Base-by-base conservation (phyloP, 2,329 filamentous ascomycete species). In the Lasiodiplodia citricola region DNA sequence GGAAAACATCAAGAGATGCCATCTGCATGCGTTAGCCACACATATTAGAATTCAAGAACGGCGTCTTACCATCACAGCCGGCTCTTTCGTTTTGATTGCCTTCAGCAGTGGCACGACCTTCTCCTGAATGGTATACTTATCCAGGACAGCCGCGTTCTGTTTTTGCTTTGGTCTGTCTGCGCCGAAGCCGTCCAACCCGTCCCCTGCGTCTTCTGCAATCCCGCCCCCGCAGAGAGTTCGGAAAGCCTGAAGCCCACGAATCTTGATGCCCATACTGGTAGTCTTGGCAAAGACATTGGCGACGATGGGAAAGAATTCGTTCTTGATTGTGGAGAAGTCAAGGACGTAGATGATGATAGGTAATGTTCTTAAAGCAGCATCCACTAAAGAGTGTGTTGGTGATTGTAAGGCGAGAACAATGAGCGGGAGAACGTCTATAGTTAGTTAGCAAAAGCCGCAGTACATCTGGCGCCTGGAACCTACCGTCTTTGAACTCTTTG, bases 41-140 rank as follows among this genome's bases (percentile, higher is more conserved):
- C 23, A n/a, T 14, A 41, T 44, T 4, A 35, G 21, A 16, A 51
- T 5, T 4, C 4, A n/a, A 6, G 5, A 28, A 11, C 1, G 3
- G 21, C n/a, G 16, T 25, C 80, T 71, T 78, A 83, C 82, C 92
- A 98, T 98, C 11, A 99, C 96, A 8, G 94, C 94, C 0, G 96
- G 96, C 78, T 99, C 96, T 77, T 97, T 98, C 0, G 96, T 99
- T 81, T 97, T 98, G 82, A 99, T 98, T 2, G 86, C 94, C 75
- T 92, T 94, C 70, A 99, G 86, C 4, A 98, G 83, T 0, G 96
- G 96, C 0, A 98, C 88, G 41, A 99, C 92, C 83, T 97, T 98
- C 78, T 99, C 96, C 78, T 99, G 96, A 82, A 99, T 95, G 0
- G 96, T 98, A 76, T 96, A 98, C 79, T 98, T 98, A 82, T 99